Evolutionary conservation across 371 early-diverging fungal genomes (phyloP), one percentile per base, ranked within the genome.

Genomic region (Lichtheimia hyalospora): DNA sequence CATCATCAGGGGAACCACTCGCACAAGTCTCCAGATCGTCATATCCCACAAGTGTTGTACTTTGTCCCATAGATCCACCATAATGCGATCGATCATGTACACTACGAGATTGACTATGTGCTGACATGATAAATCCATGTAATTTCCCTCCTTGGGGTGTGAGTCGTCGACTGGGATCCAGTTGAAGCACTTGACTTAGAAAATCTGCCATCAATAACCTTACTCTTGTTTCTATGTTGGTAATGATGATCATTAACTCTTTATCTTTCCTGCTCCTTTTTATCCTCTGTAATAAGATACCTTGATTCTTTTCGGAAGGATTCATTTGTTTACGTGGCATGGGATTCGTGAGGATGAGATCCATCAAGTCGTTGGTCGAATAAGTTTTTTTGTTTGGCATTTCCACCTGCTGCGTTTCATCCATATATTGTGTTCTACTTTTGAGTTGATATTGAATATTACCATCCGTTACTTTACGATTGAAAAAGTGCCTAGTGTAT

Each of bases 311-410:
- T 16, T 93, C 94, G 23, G 71, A 62, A 18, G 70, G 57, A 1
- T 75, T 75, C 57, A 84, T 71, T 8, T 84, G 83, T 60, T 89
- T 89, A 49, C 84, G 75, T 50, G 81, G 79, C 61, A 91, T 72
- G 0, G 98, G 96, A 68, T 93, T 93, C 43, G 80, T 74, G 25
- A 82, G 82, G 52, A 98, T 84, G n/a, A 98, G 79, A 52, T 94
- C 93, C 0, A 84, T 77, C 24, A 97, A 67, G 2, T 91, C 87
- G 0, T 74, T 85, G 3, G 91, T 89, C 3, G 79, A 69, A 63
- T 96, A 93, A 62, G 95, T 96, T 41, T 89, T 84, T 67, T 96
- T 96, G 34, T 93, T 90, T 8, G 90, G 90, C 68, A 91, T 91
- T 61, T 95, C 96, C 0, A 68, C 64, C 16, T 68, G 79, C 21